Evolutionary conservation across 2,329 filamentous ascomycete species (phyloP), one percentile per base, ranked within the genome.

Genomic region (Aciculosporium take): DNA sequence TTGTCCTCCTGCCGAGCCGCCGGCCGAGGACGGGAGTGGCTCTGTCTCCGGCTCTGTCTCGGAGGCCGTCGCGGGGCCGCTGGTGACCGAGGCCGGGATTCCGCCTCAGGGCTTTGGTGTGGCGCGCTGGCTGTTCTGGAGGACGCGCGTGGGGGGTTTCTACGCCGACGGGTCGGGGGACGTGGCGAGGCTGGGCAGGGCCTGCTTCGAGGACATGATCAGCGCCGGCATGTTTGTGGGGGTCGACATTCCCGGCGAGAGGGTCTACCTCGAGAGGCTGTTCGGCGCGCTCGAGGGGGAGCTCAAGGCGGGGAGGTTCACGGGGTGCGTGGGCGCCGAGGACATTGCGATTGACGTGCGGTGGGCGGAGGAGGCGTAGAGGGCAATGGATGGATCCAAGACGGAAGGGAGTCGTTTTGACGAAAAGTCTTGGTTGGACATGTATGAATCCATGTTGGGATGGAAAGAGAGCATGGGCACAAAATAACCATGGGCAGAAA

Each of bases 91-190:
- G 7, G 18, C 24, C 8, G 25, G 20, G 23, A 17, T 40, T 12
- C n/a, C 17, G 15, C 4, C 12, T 27, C 3, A 39, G 31, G 9
- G 29, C 29, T 44, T 44, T n/a, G 42, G 39, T 23, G 10, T 44
- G 8, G 32, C 36, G 3, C 38, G 39, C 13, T 46, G 45, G 45
- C 37, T 46, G 18, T 42, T 46, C 21, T 46, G 45, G 45, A 39
- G 45, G 34, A 24, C 28, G 17, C 39, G 39, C 13, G 31, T 40
- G 9, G 45, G 45, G 8, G 40, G 44, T 5, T 20, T 46, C 4
- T 46, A 46, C 31, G 18, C 30, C 7, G 17, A 5, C 4, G 36
- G 37, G 13, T 18, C 7, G 7, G 36, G 34, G 2, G 20, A 30
- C 5, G 27, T 46, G 6, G 28, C 41, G 5, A 30, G 17, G 34